Evolutionary conservation across 2,329 filamentous ascomycete genomes (phyloP).

Genomic region (Trichoderma brevicompactum): DNA sequence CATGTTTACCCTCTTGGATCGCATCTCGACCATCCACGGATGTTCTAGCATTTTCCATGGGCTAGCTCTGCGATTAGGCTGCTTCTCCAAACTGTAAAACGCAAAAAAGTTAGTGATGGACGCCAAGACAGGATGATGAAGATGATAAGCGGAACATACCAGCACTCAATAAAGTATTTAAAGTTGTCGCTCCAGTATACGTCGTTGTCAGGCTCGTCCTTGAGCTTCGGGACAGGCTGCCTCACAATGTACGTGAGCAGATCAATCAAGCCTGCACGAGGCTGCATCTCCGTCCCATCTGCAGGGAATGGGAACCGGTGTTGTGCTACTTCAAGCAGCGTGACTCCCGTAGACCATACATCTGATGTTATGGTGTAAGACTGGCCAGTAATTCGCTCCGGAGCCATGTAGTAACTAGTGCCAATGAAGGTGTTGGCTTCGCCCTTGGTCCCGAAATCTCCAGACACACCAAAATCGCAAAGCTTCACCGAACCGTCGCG

Average conservation of each 20-base stretch:
- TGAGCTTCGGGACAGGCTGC: constrained; percentile 91
- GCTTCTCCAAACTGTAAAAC: constrained; percentile 81
- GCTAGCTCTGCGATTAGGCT: constrained; percentile 81
- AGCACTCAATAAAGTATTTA: constrained; percentile 99
- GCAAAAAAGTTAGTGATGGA: constrained; percentile 33
- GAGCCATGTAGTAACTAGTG: constrained; percentile 99
- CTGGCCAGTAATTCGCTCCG: constrained; percentile 95
- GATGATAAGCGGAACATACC: constrained; percentile 63
- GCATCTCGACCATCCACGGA: constrained; percentile 98
- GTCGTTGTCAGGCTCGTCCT: constrained; percentile 86
- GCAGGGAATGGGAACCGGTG: constrained; percentile 98
- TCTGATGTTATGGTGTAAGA: constrained; percentile 98
- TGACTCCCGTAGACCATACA: constrained; percentile 97
- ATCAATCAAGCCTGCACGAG: constrained; percentile 89
- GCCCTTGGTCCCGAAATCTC: constrained; percentile 97
- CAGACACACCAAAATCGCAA: constrained; percentile 97
- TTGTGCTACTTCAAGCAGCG: constrained; percentile 97
- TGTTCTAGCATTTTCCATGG: constrained; percentile 99
- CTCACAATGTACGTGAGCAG: constrained; percentile 96
- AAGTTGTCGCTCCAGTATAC: constrained; percentile 97
- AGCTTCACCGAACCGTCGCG: constrained; percentile 93
- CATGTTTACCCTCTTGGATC: constrained; percentile 96
- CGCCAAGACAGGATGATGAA: constrained; percentile 31
- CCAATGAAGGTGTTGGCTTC: constrained; percentile 99
- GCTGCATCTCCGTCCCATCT: constrained; percentile 94